Conservation (phyloP, 1,284 basidiomycete species). For the Agroathelia rolfsii region DNA sequence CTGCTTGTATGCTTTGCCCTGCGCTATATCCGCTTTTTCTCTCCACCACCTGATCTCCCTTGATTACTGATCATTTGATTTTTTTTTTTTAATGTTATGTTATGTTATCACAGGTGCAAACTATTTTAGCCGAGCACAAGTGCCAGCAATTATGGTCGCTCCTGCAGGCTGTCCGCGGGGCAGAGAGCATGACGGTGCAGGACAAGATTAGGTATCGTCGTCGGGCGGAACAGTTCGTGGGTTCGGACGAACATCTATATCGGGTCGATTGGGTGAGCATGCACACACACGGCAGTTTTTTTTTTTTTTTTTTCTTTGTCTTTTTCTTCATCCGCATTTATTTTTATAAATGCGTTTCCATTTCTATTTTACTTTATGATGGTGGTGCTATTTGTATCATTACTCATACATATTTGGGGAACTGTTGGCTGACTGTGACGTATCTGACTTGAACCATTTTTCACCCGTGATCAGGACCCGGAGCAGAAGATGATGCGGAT, state of each 20-base stretch:
- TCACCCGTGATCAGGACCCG: constrained; percentile 38
- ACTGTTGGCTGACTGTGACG: constrained; percentile 8
- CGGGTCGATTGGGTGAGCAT: constrained; percentile 88
- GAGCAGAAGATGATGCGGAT: constrained; percentile 58
- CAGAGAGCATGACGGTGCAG: constrained; percentile 49
- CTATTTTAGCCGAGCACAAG: constrained; percentile 64
- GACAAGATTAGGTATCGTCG: constrained; percentile 87
- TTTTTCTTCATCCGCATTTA: no score
- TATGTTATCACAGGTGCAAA: constrained; percentile 59
- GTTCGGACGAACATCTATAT: constrained; percentile 86
- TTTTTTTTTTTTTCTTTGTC: constrained; percentile 1
- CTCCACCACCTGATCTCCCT: constrained; percentile 2
- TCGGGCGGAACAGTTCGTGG: constrained; percentile 80
- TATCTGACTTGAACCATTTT: constrained; percentile 1
- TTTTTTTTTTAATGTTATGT: constrained; percentile 7
- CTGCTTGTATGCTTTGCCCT: no score
- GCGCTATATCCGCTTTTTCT: no score
- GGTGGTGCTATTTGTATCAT: constrained; percentile 3
- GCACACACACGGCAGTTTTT: constrained; percentile 1
- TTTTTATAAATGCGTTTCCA: no score
- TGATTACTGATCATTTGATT: neutral
- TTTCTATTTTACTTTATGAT: constrained; percentile 15
- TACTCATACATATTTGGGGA: constrained; percentile 13
- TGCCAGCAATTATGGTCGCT: constrained; percentile 66
- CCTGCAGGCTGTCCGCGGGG: constrained; percentile 42